Evolutionary conservation across 345 rosid species (phyloP).

Genomic region (Rhizophora mangle): DNA sequence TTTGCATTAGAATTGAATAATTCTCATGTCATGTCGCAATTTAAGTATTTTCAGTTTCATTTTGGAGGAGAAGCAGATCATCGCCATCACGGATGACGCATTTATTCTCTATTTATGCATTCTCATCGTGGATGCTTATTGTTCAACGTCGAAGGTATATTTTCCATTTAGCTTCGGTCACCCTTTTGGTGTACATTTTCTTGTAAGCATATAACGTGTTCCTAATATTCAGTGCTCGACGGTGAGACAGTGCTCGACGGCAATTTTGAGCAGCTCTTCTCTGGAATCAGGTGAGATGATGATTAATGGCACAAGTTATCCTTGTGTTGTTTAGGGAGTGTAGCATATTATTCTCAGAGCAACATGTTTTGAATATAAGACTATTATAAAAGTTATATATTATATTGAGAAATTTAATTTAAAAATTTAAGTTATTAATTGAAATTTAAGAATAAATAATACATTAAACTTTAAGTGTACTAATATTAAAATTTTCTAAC

Average conservation of each 20-base stretch:
- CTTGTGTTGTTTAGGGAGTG: constrained; percentile 15
- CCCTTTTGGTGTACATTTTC: not conserved
- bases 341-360: no score
- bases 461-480: no score
- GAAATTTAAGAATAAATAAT: no score
- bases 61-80: constrained; percentile 66
- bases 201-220: constrained; percentile 3
- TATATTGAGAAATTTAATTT: no score
- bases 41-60: constrained; percentile 27
- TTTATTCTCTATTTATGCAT: constrained; percentile 74
- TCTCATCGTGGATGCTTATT: constrained; percentile 52
- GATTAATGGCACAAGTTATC: constrained; percentile 49
- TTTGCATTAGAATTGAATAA: constrained; percentile 10
- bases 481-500: no score
- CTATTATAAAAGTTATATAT: no score
- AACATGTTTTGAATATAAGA: no score
- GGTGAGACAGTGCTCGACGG: constrained; percentile 53
- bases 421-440: no score
- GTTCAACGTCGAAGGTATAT: constrained; percentile 17
- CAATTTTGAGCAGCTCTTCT: constrained; percentile 66
- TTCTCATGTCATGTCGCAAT: constrained; percentile 20
- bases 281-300: constrained; percentile 69
- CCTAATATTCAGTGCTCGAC: constrained; percentile 22
- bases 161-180: not conserved
- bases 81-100: constrained; percentile 83